phyloP scores from a whole-genome alignment of 2,329 filamentous ascomycete species.

The Diaporthe capsici region DNA sequence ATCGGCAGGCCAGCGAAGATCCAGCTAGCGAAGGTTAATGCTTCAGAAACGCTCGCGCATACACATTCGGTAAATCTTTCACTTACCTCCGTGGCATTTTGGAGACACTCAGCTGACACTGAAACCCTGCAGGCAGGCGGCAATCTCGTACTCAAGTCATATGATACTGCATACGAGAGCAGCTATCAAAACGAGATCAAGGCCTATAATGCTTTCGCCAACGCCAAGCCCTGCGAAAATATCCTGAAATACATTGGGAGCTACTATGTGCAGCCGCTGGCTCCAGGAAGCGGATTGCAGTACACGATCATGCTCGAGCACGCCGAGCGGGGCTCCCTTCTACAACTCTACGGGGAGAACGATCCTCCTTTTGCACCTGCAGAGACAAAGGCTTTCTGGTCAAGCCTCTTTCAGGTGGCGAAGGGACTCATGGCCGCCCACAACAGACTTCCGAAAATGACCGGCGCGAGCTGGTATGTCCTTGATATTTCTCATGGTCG shows the following conservation, averaged over 20 bases:
- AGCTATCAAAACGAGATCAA: not conserved
- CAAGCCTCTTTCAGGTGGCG: not conserved
- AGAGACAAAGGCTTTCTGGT: conserved; percentile 14
- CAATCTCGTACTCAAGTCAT: not conserved
- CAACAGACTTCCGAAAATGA: not conserved
- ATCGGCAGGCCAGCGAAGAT: not conserved
- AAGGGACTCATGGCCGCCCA: not conserved
- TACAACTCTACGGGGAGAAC: not conserved
- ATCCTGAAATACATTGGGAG: not conserved
- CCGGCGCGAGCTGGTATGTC: not conserved
- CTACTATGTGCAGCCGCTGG: not conserved
- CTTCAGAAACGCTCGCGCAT: not conserved
- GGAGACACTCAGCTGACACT: not conserved
- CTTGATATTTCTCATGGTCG: not conserved
- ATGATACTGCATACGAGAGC: not conserved
- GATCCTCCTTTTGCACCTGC: not conserved
- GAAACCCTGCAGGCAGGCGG: not conserved
- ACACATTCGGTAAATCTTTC: not conserved
- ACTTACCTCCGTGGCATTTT: not conserved
- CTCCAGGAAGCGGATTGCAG: not conserved
- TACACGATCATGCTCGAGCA: conserved; percentile 12
- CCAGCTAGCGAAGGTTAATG: not conserved
- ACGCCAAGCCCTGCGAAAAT: not conserved
- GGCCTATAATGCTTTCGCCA: not conserved
- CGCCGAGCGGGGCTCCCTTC: not conserved